Base-by-base conservation (phyloP, 2,329 filamentous ascomycete species). In the Plectosphaerella cucumerina region DNA sequence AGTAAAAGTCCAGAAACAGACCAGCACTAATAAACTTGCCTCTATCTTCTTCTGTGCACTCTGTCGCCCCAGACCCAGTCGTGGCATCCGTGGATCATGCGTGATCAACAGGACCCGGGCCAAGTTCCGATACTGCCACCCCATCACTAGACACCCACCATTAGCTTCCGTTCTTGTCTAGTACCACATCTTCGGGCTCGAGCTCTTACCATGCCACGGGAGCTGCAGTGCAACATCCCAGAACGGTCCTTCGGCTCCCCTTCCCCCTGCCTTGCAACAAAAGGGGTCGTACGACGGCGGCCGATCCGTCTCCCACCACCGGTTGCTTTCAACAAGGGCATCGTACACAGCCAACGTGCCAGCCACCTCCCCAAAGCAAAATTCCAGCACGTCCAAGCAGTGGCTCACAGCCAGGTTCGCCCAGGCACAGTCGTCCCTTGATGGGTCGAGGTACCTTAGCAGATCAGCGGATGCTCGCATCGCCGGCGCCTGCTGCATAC, bases 381-480 rank as follows among this genome's bases (percentile, higher is more conserved):
- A 84, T 53, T 84, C 80, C 15, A 86, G 65, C 1, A 85, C 79
- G 54, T 85, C 80, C n/a, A 81, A 81, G 49, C 81, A 82, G 57
- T 83, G 78, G 3, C 82, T 74, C 0, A 86, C 74, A 15, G 82
- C 78, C 15, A 81, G 73, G 60, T 85, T 84, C 2, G 81, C 77
- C 81, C 81, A 84, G 0, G 70, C 70, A 52, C 75, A 76, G 54
- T 84, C 81, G 42, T 74, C 73, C 65, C 2, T 70, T 65, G 10
- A 80, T 69, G 0, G 72, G 73, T n/a, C 73, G 20, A 67, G 70
- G 44, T 76, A 70, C 14, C 74, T 68, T 1, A 84, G 67, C 14
- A 81, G 71, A 20, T 73, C 70, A 23, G 78, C 70, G 1, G 70
- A 66, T 48, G 71, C 63, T 52, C 75, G 70, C 47, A 71, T 74